Evolutionary conservation across 208 protist species (phyloP).

Genomic region (Acanthamoeba castellanii): DNA sequence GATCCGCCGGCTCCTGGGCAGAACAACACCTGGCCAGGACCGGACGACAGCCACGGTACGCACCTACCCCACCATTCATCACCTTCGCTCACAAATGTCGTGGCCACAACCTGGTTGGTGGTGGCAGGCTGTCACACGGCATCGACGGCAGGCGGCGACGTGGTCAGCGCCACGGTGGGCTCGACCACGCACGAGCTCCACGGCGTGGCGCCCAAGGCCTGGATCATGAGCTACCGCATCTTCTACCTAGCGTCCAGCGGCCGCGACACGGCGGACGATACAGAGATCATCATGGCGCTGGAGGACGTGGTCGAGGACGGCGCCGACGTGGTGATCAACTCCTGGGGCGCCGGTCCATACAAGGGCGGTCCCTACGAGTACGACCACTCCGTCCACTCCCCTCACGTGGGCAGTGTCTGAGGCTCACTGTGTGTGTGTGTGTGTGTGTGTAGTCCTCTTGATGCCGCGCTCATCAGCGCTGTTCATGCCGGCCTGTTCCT

Average conservation of each 20-base stretch:
- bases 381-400: too few relatives aligned
- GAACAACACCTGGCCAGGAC: not conserved
- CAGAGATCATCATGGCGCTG: not conserved
- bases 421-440: too few relatives aligned
- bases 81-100: too few relatives aligned
- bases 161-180: not conserved
- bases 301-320: not conserved
- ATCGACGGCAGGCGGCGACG: not conserved
- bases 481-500: not conserved
- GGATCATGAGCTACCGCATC: constrained; percentile 25
- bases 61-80: too few relatives aligned
- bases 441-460: too few relatives aligned
- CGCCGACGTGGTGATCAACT: constrained; percentile 39
- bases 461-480: not conserved
- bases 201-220: not conserved
- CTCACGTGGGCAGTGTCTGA: too few relatives aligned
- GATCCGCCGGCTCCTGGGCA: not conserved
- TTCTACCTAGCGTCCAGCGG: not conserved
- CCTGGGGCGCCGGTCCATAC: not conserved
- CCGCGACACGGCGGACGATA: not conserved
- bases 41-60: not conserved
- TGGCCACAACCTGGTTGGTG: too few relatives aligned
- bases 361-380: not conserved
- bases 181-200: not conserved
- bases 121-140: not conserved